Evolutionary conservation across 2,329 filamentous ascomycete species (phyloP).

Genomic region (Aspergillus felis): DNA sequence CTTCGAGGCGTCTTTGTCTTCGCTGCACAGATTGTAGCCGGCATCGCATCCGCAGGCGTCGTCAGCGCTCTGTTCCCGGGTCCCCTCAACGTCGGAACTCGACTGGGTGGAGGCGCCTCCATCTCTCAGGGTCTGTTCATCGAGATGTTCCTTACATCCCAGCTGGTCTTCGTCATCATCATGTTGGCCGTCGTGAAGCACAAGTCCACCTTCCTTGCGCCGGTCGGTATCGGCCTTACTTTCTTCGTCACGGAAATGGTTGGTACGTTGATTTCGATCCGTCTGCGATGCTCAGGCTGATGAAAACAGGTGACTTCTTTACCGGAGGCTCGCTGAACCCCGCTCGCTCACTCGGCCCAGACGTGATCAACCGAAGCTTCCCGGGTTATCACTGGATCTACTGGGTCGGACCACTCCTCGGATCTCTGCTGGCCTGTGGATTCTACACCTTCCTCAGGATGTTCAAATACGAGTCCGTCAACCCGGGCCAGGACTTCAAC

Average conservation of each 20-base stretch:
- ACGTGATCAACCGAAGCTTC: constrained; percentile 44
- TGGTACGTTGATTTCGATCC: constrained; percentile 26
- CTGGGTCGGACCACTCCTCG: constrained; percentile 46
- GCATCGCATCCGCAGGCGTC: constrained; percentile 57
- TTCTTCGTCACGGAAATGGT: constrained; percentile 60
- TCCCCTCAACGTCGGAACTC: constrained; percentile 53
- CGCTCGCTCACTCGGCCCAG: constrained; percentile 46
- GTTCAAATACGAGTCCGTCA: constrained; percentile 42
- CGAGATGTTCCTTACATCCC: constrained; percentile 62
- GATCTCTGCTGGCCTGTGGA: constrained; percentile 45
- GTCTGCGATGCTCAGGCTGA: neutral
- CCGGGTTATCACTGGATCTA: constrained; percentile 50
- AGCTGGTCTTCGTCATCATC: constrained; percentile 62
- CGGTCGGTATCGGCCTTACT: constrained; percentile 66
- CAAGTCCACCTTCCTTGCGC: constrained; percentile 66
- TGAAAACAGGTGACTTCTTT: constrained; percentile 40
- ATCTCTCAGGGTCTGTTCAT: constrained; percentile 61
- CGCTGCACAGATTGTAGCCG: constrained; percentile 55
- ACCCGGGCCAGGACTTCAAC: constrained; percentile 55
- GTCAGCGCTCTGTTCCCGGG: constrained; percentile 58
- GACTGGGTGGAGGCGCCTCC: constrained; percentile 50
- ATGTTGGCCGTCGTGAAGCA: constrained; percentile 73
- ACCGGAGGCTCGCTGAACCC: constrained; percentile 49
- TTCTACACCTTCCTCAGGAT: constrained; percentile 49
- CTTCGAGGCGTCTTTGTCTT: constrained; percentile 52